A percentile compares a stretch with the other conserved stretches of the same genome.
Evolutionary conservation across 768 basidiomycete genomes (phyloP).

Genomic region (Pleurotus salmoneostramineus): DNA sequence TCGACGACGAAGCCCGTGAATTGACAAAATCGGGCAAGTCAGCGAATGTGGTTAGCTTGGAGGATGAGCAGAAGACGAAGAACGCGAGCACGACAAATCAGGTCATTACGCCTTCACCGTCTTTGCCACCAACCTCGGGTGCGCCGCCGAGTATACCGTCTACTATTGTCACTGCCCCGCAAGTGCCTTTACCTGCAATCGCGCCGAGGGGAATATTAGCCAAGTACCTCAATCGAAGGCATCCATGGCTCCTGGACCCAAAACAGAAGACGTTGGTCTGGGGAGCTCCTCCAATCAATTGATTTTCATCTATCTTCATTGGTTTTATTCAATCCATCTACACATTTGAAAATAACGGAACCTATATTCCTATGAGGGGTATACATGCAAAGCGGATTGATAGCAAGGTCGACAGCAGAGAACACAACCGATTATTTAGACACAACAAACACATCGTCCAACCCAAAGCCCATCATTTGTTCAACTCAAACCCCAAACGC

Average conservation of each 20-base stretch:
- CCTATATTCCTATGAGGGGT: neutral
- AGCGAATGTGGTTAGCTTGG: slow-evolving; percentile 20
- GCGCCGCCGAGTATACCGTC: slow-evolving; percentile 15
- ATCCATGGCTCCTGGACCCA: slow-evolving; percentile 57
- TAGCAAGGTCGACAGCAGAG: slow-evolving; percentile 9
- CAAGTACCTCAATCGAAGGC: slow-evolving; percentile 35
- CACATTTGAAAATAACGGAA: neutral
- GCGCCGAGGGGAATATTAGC: slow-evolving; percentile 40
- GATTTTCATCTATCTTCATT: neutral
- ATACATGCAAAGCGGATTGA: neutral
- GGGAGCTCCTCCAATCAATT: slow-evolving; percentile 54
- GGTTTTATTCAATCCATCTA: neutral
- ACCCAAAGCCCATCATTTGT: neutral
- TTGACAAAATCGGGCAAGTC: slow-evolving; percentile 32
- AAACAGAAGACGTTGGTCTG: slow-evolving; percentile 60
- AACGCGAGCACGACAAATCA: neutral
- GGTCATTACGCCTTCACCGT: neutral
- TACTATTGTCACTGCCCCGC: slow-evolving; percentile 6
- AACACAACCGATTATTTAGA: neutral
- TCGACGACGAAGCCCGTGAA: slow-evolving; percentile 72
- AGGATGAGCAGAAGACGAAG: slow-evolving; percentile 22
- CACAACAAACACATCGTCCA: no score
- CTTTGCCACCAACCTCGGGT: slow-evolving; percentile 10
- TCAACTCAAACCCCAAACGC: slow-evolving; percentile 75
- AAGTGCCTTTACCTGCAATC: neutral